Percentiles rank a stretch among this genome's conserved stretches.
phyloP scores from a whole-genome alignment of 306 rosid species.

The Quercus mongolica region DNA sequence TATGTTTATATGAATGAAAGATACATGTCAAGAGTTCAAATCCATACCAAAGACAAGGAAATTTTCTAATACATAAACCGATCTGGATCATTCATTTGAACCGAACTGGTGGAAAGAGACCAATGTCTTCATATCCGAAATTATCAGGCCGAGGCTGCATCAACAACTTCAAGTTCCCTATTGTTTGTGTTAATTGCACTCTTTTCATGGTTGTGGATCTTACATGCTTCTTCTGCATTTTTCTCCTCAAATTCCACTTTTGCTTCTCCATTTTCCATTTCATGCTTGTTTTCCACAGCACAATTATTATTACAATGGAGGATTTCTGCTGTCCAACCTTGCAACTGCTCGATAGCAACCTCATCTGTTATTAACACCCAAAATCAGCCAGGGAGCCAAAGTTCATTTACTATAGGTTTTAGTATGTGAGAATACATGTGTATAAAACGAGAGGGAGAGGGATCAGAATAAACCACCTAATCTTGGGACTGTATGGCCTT shows the following conservation, averaged over 20 bases:
- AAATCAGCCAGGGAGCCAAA: conserved; percentile 4
- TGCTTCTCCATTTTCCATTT: conserved; percentile 24
- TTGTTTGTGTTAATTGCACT: conserved; percentile 12
- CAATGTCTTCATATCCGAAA: neutral
- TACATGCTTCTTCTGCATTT: conserved; percentile 18
- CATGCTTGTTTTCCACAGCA: conserved; percentile 15
- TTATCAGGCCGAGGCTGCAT: conserved; percentile 22
- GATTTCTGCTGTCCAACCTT: conserved; percentile 38
- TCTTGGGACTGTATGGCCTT: conserved; percentile 87
- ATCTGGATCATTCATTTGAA: neutral
- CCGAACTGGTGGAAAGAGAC: neutral
- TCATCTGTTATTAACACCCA: conserved; percentile 50
- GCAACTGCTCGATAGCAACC: conserved; percentile 35
- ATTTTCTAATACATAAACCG: neutral
- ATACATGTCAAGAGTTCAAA: neutral
- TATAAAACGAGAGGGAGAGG: neutral
- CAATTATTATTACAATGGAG: neutral
- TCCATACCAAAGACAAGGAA: neutral
- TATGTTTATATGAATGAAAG: conserved; percentile 11
- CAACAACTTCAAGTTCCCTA: conserved; percentile 10
- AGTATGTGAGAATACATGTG: neutral
- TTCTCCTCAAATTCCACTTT: conserved; percentile 1
- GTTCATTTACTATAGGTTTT: neutral
- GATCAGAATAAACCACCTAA: conserved; percentile 39
- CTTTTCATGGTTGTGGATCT: conserved; percentile 19